These are phyloP conservation scores for Athelia sp. DNA, from an alignment of 1,284 basidiomycete genomes.

Conservation along the genomic window DNA sequence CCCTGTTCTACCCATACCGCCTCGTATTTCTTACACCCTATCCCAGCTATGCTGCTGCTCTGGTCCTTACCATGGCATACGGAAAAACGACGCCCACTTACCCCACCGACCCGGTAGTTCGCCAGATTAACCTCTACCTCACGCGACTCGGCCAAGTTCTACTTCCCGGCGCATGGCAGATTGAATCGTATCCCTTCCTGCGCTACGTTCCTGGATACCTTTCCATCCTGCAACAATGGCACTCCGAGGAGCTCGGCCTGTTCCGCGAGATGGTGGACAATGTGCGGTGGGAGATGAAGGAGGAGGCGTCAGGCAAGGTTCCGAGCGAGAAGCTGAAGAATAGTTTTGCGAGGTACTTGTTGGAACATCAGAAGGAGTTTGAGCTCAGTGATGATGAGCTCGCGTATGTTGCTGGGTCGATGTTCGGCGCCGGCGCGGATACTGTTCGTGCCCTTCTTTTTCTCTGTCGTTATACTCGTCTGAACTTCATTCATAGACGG, in stretches of 20 bases:
- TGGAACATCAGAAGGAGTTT: conserved; percentile 46
- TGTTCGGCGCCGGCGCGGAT: conserved; percentile 63
- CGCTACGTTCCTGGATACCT: conserved; percentile 56
- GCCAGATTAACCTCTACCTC: conserved; percentile 43
- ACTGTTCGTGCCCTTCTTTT: conserved; percentile 31
- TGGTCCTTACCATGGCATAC: conserved; percentile 63
- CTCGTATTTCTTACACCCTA: not conserved
- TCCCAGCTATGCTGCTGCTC: too few relatives aligned
- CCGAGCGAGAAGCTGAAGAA: too few relatives aligned
- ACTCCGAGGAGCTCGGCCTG: conserved; percentile 50
- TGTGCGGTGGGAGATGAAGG: conserved; percentile 43
- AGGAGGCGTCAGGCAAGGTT: too few relatives aligned
- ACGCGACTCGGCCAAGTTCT: conserved; percentile 41
- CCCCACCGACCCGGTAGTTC: conserved; percentile 53
- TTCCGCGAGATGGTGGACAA: conserved; percentile 44
- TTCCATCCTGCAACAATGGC: conserved; percentile 46
- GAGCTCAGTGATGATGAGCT: conserved; percentile 49
- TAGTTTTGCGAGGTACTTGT: conserved; percentile 52
- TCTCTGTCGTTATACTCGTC: not conserved
- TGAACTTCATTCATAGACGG: conserved; percentile 29
- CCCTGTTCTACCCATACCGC: conserved; percentile 10
- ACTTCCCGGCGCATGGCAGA: conserved; percentile 52
- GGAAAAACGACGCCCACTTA: conserved; percentile 47
- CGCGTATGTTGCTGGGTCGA: conserved; percentile 54
- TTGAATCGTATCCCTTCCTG: conserved; percentile 53